A percentile compares a stretch with the other conserved stretches of the same genome.
These are phyloP conservation scores for Globisporangium cederbergense DNA, from an alignment of 352 stramenopile genomes.

Conservation along the genomic window DNA sequence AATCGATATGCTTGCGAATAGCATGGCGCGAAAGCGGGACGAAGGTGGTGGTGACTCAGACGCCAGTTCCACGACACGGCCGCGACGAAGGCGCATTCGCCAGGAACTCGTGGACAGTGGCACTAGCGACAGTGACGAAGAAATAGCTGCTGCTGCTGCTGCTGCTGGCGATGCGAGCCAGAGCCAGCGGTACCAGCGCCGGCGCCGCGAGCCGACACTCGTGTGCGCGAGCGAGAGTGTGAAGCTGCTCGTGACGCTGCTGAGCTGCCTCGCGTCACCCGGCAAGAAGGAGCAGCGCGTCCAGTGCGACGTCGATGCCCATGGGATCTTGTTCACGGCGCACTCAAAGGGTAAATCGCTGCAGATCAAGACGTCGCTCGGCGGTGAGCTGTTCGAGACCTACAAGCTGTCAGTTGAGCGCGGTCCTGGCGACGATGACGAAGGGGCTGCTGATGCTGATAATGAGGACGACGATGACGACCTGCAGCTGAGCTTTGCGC, in stretches of 20 bases:
- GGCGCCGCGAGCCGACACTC: constrained; percentile 30
- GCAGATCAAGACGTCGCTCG: constrained; percentile 83
- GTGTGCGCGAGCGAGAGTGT: constrained; percentile 63
- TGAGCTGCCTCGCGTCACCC: constrained; percentile 50
- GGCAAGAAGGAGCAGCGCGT: constrained; percentile 79
- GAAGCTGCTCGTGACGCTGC: constrained; percentile 71
- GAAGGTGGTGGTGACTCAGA: not conserved
- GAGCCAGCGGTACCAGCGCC: not conserved
- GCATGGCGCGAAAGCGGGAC: constrained; percentile 9
- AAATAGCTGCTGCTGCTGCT: not conserved
- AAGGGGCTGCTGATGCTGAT: not conserved
- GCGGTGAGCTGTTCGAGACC: constrained; percentile 70
- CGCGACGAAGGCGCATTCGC: constrained; percentile 9
- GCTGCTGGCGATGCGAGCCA: not conserved
- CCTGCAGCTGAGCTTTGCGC: constrained; percentile 61
- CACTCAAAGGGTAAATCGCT: constrained; percentile 86
- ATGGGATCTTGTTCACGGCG: constrained; percentile 66
- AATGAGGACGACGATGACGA: constrained; percentile 26
- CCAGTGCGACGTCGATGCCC: constrained; percentile 64
- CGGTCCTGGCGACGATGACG: constrained; percentile 9
- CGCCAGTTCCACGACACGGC: not conserved
- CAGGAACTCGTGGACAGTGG: constrained; percentile 2
- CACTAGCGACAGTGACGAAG: not conserved
- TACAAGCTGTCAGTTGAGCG: constrained; percentile 36
- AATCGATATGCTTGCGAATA: not conserved